Percentiles rank a stretch among this genome's conserved stretches.
Evolutionary conservation across 495 filamentous ascomycete species (phyloP).

Genomic region (Trichoderma reesei): DNA sequence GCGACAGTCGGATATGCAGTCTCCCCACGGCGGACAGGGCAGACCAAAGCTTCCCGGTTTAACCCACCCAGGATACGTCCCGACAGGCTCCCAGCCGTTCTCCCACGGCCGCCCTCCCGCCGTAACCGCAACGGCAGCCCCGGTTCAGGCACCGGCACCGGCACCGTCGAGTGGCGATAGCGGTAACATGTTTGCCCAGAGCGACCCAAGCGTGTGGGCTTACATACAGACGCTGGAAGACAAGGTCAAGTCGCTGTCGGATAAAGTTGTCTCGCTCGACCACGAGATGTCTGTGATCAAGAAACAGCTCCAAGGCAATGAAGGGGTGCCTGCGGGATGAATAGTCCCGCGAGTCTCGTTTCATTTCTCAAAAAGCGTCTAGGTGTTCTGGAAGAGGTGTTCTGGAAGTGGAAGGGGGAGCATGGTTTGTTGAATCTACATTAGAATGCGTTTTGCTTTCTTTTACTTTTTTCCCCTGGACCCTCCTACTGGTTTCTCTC

Average conservation of each 20-base stretch:
- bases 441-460: not conserved
- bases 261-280: constrained; percentile 33
- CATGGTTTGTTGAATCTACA: not conserved
- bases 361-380: not conserved
- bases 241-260: constrained; percentile 29
- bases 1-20: constrained; percentile 33
- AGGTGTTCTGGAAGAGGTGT: not conserved
- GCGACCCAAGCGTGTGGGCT: constrained; percentile 36
- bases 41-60: constrained; percentile 25
- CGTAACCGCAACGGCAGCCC: constrained; percentile 12
- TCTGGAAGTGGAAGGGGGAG: not conserved
- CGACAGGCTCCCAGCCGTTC: constrained; percentile 19
- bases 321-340: not conserved
- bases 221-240: constrained; percentile 44
- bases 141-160: too few species aligned
- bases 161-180: constrained; percentile 22
- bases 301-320: constrained; percentile 19
- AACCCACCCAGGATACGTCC: constrained; percentile 16
- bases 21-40: constrained; percentile 27
- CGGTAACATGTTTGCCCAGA: constrained; percentile 34
- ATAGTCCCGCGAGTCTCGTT: not conserved
- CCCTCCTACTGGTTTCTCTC: not conserved
- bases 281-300: constrained; percentile 27
- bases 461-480: not conserved
- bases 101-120: constrained; percentile 20